A percentile compares a stretch with the other conserved stretches of the same genome.
These are phyloP conservation scores for Stramenopiles sp. DNA, from an alignment of 352 stramenopile species.

Conservation along the genomic window DNA sequence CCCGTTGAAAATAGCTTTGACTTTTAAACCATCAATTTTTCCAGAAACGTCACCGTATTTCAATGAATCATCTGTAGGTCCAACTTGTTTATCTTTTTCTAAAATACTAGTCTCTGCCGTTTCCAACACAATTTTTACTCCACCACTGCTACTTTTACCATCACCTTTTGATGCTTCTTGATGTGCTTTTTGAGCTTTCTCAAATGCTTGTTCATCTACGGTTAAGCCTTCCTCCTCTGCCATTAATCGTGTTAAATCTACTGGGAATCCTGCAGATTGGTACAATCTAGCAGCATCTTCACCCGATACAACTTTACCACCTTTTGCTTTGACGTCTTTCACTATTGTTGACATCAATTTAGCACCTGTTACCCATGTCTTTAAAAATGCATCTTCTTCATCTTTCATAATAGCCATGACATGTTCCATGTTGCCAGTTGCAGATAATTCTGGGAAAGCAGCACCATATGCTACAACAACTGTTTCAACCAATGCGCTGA, in stretches of 20 bases:
- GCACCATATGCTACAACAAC: constrained; percentile 72
- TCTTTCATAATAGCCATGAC: constrained; percentile 39
- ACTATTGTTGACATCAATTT: constrained; percentile 66
- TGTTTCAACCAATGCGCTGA: constrained; percentile 72
- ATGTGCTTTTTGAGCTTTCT: constrained; percentile 49
- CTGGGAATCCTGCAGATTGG: constrained; percentile 93
- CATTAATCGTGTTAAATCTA: constrained; percentile 92
- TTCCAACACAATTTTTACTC: constrained; percentile 66
- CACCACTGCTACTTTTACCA: constrained; percentile 43
- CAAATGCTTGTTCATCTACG: constrained; percentile 76
- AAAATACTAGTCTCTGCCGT: constrained; percentile 78
- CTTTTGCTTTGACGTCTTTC: constrained; percentile 32
- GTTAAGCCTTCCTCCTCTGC: constrained; percentile 66
- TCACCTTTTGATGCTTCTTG: constrained; percentile 57
- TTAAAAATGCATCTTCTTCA: constrained; percentile 12
- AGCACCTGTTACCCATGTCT: constrained; percentile 77
- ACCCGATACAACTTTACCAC: constrained; percentile 56
- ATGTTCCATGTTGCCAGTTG: constrained; percentile 65
- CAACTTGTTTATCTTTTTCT: constrained; percentile 38
- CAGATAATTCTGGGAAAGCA: constrained; percentile 79
- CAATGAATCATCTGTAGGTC: constrained; percentile 59
- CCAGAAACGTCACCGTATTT: constrained; percentile 76
- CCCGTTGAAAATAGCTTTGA: not conserved
- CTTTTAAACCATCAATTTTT: constrained; percentile 19
- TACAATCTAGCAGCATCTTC: constrained; percentile 94